These are phyloP conservation scores for Heimioporus retisporus DNA, from an alignment of 1,284 basidiomycete genomes.

Conservation along the genomic window DNA sequence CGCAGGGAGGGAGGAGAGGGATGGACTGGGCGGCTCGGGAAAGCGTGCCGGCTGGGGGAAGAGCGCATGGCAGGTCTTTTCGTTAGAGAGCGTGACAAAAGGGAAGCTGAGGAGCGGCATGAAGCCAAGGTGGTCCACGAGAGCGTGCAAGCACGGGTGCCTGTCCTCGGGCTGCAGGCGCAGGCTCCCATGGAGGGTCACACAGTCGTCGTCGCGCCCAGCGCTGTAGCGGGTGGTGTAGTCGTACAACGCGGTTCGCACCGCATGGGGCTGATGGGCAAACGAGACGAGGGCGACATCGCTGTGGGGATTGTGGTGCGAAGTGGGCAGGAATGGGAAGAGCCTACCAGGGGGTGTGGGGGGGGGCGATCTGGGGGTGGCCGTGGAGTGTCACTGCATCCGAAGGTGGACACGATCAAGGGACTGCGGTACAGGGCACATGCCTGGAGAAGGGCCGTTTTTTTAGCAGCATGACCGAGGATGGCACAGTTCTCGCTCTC, in stretches of 20 bases:
- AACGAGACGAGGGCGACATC: slow-evolving; percentile 80
- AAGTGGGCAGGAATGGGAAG: slow-evolving; percentile 72
- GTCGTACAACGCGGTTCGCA: slow-evolving; percentile 87
- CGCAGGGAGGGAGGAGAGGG: too few species aligned
- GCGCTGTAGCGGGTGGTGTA: slow-evolving; percentile 93
- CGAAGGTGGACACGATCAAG: neutral
- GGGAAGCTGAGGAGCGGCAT: slow-evolving; percentile 81
- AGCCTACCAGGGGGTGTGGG: slow-evolving; percentile 72
- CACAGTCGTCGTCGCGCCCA: slow-evolving; percentile 82
- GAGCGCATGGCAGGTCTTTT: slow-evolving; percentile 89
- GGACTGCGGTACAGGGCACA: neutral
- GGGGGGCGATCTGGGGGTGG: slow-evolving; percentile 76
- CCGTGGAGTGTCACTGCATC: slow-evolving; percentile 73
- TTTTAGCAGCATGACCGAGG: slow-evolving; percentile 65
- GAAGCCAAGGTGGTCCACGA: slow-evolving; percentile 64
- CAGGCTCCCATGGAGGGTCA: slow-evolving; percentile 79
- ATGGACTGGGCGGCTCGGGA: slow-evolving; percentile 81
- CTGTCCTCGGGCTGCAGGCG: slow-evolving; percentile 58
- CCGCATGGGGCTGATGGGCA: slow-evolving; percentile 65
- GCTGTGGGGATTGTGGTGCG: slow-evolving; percentile 56
- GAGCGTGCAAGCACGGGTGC: too few species aligned
- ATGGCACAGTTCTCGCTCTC: slow-evolving; percentile 81
- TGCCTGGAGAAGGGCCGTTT: slow-evolving; percentile 70
- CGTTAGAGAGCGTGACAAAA: slow-evolving; percentile 87
- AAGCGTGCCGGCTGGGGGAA: slow-evolving; percentile 73